These are phyloP conservation scores for Euptelea pleiosperma DNA, from an alignment of 164 flowering plant genomes.

Conservation along the genomic window DNA sequence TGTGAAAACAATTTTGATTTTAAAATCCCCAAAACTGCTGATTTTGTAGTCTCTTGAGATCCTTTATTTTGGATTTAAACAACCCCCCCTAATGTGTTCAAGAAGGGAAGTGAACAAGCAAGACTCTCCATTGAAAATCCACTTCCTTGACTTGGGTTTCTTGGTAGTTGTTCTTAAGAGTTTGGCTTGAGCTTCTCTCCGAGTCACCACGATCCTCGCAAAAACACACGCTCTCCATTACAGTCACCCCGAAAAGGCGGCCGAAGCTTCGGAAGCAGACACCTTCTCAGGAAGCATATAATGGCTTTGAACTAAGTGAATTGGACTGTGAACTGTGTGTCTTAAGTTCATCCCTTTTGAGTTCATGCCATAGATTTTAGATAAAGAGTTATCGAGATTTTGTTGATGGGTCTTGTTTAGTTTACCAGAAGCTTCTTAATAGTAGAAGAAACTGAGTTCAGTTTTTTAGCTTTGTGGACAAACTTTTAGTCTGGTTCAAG, in stretches of 20 bases:
- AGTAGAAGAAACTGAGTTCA: background rate
- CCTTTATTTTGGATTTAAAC: slow-evolving; percentile 42
- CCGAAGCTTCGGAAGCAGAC: slow-evolving; percentile 69
- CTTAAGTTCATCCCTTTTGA: slow-evolving; percentile 5
- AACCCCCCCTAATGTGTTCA: slow-evolving; percentile 21
- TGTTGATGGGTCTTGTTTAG: background rate
- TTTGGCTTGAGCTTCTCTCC: slow-evolving; percentile 17
- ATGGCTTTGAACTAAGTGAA: slow-evolving; percentile 42
- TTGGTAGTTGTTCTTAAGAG: slow-evolving; percentile 35
- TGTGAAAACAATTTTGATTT: slow-evolving; percentile 19
- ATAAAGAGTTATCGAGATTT: slow-evolving; percentile 1
- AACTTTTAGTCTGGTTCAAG: slow-evolving; percentile 6
- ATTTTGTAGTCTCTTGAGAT: slow-evolving; percentile 58
- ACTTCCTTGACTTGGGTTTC: slow-evolving; percentile 43
- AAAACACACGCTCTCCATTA: slow-evolving; percentile 32
- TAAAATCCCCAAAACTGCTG: slow-evolving; percentile 50
- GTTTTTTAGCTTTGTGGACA: background rate
- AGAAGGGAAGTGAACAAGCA: slow-evolving; percentile 20
- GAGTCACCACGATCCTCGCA: slow-evolving; percentile 30
- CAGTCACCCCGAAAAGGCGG: slow-evolving; percentile 75
- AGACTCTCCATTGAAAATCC: slow-evolving; percentile 28
- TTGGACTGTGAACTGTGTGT: slow-evolving; percentile 15
- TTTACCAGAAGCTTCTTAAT: background rate
- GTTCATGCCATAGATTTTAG: slow-evolving; percentile 6
- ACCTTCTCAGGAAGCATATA: slow-evolving; percentile 61